Percentiles rank a stretch among this genome's conserved stretches.
These are phyloP conservation scores for Neospermospora avenae DNA, from an alignment of 2,329 filamentous ascomycete genomes.

Conservation along the genomic window DNA sequence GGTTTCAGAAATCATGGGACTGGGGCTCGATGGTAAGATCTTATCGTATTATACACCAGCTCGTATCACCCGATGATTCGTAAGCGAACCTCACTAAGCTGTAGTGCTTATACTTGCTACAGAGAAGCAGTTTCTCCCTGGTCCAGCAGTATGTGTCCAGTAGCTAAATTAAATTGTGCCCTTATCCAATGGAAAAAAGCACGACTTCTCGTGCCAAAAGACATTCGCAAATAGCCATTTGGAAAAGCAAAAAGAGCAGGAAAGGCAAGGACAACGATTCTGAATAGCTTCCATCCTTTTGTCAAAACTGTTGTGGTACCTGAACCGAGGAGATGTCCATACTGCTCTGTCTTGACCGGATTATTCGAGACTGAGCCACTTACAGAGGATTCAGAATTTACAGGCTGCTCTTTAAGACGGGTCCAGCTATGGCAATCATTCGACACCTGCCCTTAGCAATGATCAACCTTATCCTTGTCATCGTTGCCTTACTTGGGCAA, in stretches of 20 bases:
- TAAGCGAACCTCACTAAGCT: background rate
- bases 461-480: slow-evolving; percentile 30
- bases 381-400: slow-evolving; percentile 11
- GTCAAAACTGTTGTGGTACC: slow-evolving; percentile 13
- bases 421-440: slow-evolving; percentile 33
- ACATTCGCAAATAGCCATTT: slow-evolving; percentile 22
- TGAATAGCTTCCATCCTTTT: slow-evolving; percentile 22
- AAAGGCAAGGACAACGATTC: slow-evolving; percentile 30
- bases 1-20: slow-evolving; percentile 2
- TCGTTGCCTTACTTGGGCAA: slow-evolving; percentile 29
- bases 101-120: background rate
- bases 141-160: background rate
- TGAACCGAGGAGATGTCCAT: slow-evolving; percentile 25
- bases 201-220: slow-evolving; percentile 24
- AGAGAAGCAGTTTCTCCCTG: background rate
- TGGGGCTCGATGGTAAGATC: background rate
- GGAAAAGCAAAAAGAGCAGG: slow-evolving; percentile 25
- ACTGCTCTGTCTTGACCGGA: slow-evolving; percentile 27
- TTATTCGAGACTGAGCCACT: slow-evolving; percentile 24
- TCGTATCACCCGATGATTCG: slow-evolving; percentile 10
- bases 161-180: slow-evolving; percentile 22
- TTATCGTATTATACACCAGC: background rate
- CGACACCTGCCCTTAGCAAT: slow-evolving; percentile 30
- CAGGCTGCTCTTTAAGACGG: slow-evolving; percentile 26
- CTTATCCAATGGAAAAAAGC: slow-evolving; percentile 29